phyloP scores from a whole-genome alignment of 352 stramenopile species.

The Pythium monospermum region DNA sequence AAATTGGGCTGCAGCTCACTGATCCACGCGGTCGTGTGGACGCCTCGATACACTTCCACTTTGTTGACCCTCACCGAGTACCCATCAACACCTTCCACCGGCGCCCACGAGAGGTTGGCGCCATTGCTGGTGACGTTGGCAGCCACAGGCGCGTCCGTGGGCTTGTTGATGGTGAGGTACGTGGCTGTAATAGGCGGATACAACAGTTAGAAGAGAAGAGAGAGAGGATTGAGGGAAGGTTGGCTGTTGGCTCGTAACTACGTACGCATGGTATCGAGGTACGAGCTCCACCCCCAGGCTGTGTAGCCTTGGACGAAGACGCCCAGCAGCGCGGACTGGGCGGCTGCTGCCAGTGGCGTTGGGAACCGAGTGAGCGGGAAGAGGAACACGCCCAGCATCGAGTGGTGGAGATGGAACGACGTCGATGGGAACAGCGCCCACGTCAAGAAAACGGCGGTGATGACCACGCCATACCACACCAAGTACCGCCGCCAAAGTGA shows the following conservation, averaged over 20 bases:
- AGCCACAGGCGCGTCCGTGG: conserved; percentile 21
- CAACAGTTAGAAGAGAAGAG: too few species aligned
- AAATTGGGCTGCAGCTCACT: conserved; percentile 46
- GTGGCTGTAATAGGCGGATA: conserved; percentile 47
- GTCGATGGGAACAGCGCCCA: conserved; percentile 56
- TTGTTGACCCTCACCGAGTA: conserved; percentile 76
- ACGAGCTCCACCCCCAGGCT: conserved; percentile 67
- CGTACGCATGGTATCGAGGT: conserved; percentile 59
- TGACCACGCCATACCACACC: conserved; percentile 31
- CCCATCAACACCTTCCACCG: conserved; percentile 40
- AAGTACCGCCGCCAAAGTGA: conserved; percentile 32
- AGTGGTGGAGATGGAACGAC: conserved; percentile 69
- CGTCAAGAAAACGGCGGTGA: conserved; percentile 33
- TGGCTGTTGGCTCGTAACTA: too few species aligned
- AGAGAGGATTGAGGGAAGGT: too few species aligned
- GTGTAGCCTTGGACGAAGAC: conserved; percentile 73
- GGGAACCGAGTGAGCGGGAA: conserved; percentile 70
- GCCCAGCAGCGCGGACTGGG: conserved; percentile 49
- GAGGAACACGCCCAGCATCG: conserved; percentile 57
- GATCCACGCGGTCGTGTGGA: conserved; percentile 34
- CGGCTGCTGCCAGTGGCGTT: conserved; percentile 41
- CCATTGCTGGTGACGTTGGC: conserved; percentile 36
- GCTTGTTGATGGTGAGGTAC: conserved; percentile 51
- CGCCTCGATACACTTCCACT: conserved; percentile 66
- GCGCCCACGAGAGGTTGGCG: conserved; percentile 46